A percentile compares a stretch with the other conserved stretches of the same genome.
Evolutionary conservation across 2,329 filamentous ascomycete species (phyloP).

Genomic region (Ophiostoma ips): DNA sequence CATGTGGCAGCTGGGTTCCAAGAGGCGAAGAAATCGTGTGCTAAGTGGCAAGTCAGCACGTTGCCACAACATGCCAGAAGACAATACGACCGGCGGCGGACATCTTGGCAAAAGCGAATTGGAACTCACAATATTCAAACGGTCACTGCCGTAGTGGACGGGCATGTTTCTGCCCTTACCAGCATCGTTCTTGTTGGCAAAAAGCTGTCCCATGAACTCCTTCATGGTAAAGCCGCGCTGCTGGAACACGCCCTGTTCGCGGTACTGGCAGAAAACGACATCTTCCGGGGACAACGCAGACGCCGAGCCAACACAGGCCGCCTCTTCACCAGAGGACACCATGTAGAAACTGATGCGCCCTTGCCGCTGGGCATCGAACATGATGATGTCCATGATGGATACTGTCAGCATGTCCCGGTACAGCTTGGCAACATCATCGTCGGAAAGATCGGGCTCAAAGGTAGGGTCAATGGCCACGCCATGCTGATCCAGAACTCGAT

Average conservation of each 20-base stretch:
- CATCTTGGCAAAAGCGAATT: too few relatives aligned
- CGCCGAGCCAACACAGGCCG: constrained; percentile 78
- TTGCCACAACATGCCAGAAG: too few relatives aligned
- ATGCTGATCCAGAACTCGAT: constrained; percentile 81
- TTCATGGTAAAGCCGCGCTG: constrained; percentile 76
- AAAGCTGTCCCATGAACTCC: constrained; percentile 92
- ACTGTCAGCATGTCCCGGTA: constrained; percentile 54
- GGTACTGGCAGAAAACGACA: constrained; percentile 87
- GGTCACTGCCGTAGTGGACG: constrained; percentile 79
- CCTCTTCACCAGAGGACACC: constrained; percentile 90
- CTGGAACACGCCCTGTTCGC: constrained; percentile 81
- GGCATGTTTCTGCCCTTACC: constrained; percentile 91
- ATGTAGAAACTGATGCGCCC: constrained; percentile 95
- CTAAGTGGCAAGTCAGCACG: constrained; percentile 20
- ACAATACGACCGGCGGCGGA: background rate
- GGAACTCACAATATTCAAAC: constrained; percentile 62
- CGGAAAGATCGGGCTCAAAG: constrained; percentile 53
- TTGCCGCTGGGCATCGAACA: constrained; percentile 95
- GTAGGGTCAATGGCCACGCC: constrained; percentile 66
- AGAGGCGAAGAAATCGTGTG: constrained; percentile 67
- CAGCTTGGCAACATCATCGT: constrained; percentile 44
- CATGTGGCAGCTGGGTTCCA: constrained; percentile 69
- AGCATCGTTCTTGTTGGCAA: constrained; percentile 69
- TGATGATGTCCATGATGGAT: constrained; percentile 87
- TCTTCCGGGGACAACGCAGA: constrained; percentile 73